phyloP scores from a whole-genome alignment of 2,329 filamentous ascomycete species.

The Sarocladium oryzae region DNA sequence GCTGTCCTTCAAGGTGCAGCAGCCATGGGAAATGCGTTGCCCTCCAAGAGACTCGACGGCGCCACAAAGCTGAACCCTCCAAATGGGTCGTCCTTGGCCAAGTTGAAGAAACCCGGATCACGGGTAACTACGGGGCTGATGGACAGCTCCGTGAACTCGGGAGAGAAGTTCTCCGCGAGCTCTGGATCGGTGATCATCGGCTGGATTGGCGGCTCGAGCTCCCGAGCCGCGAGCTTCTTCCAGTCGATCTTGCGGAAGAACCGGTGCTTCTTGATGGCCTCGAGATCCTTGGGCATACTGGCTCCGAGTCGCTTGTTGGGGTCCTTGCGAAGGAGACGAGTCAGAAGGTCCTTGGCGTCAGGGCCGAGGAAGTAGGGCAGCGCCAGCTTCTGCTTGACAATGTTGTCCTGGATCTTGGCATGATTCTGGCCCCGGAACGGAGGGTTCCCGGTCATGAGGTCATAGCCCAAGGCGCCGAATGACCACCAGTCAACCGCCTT shows the following conservation, averaged over 20 bases:
- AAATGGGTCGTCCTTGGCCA: slow-evolving; percentile 49
- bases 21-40: slow-evolving; percentile 30
- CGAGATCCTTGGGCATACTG: slow-evolving; percentile 82
- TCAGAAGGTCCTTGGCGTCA: slow-evolving; percentile 91
- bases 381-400: slow-evolving; percentile 82
- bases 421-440: slow-evolving; percentile 89
- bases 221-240: slow-evolving; percentile 74
- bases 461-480: slow-evolving; percentile 84
- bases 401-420: slow-evolving; percentile 92
- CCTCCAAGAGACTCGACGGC: slow-evolving; percentile 49
- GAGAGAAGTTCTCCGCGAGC: slow-evolving; percentile 90
- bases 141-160: slow-evolving; percentile 83
- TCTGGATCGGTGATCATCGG: slow-evolving; percentile 94
- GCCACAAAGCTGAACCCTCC: slow-evolving; percentile 60
- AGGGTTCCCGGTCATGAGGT: slow-evolving; percentile 85
- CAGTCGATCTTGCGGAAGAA: slow-evolving; percentile 98
- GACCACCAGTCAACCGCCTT: slow-evolving; percentile 99
- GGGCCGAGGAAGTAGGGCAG: slow-evolving; percentile 86
- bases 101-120: slow-evolving; percentile 24
- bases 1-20: background rate
- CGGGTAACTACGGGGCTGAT: slow-evolving; percentile 60
- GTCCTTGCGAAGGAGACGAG: slow-evolving; percentile 83
- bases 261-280: slow-evolving; percentile 80
- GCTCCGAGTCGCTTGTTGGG: slow-evolving; percentile 82
- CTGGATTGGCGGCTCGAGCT: slow-evolving; percentile 82